Percentiles rank a stretch among this genome's conserved stretches.
These are phyloP conservation scores for Penicillium sp. DNA, from an alignment of 2,329 filamentous ascomycete genomes.

Conservation along the genomic window DNA sequence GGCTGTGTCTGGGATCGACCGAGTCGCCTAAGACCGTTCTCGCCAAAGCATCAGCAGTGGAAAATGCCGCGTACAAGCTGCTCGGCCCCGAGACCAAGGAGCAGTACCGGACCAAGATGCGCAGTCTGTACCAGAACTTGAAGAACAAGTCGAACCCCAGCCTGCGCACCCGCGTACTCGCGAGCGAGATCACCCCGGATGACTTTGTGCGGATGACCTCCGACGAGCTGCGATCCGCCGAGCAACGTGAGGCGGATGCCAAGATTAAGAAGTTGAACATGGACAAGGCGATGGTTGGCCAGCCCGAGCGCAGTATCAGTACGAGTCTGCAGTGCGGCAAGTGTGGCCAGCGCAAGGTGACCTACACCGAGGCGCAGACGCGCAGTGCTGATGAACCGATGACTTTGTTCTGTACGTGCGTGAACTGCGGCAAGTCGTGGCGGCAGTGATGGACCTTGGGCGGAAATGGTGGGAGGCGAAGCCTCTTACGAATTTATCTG, in stretches of 20 bases:
- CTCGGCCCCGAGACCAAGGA: slow-evolving; percentile 69
- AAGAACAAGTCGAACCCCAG: slow-evolving; percentile 86
- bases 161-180: slow-evolving; percentile 74
- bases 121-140: slow-evolving; percentile 90
- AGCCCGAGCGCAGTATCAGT: slow-evolving; percentile 87
- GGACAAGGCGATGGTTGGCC: slow-evolving; percentile 93
- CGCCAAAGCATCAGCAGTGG: slow-evolving; percentile 66
- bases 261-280: slow-evolving; percentile 88
- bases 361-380: slow-evolving; percentile 95
- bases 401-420: slow-evolving; percentile 52
- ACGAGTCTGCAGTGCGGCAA: slow-evolving; percentile 85
- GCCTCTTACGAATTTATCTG: too few relatives aligned
- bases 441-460: slow-evolving; percentile 34
- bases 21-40: slow-evolving; percentile 67
- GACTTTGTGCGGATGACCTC: slow-evolving; percentile 83
- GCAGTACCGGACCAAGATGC: slow-evolving; percentile 84
- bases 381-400: slow-evolving; percentile 89
- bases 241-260: slow-evolving; percentile 74
- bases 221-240: slow-evolving; percentile 86
- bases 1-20: slow-evolving; percentile 71
- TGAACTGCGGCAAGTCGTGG: slow-evolving; percentile 53
- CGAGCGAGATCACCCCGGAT: slow-evolving; percentile 69
- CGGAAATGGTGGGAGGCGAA: background rate
- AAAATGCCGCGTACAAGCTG: slow-evolving; percentile 70
- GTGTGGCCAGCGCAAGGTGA: slow-evolving; percentile 91